Base-by-base conservation (phyloP, 176 grass and related monocot species). In the Oryza meridionalis region DNA sequence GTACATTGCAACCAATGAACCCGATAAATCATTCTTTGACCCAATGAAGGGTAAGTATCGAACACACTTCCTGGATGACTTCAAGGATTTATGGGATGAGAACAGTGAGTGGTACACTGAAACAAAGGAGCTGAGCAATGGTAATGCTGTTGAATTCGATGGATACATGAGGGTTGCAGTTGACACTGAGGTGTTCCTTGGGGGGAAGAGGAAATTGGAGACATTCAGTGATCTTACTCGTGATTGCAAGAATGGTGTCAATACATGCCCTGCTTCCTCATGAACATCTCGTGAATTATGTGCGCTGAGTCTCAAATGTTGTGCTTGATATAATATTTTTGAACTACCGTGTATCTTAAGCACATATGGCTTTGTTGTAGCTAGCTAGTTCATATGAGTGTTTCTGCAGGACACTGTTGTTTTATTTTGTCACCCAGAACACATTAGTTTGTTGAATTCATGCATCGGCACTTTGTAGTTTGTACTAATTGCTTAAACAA, bases 101-200 rank as follows among this genome's bases (percentile, higher is more conserved):
- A 93, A 90, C 29, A 95, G 89, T 31, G 91, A 98, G 45, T 98
- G 92, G 96, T 95, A 92, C 75, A 80, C 82, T 74, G 92, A 98
- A 90, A 93, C 96, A 2, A 93, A 95, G 87, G 90, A 83, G 76
- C 75, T 98, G 45, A 98, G 87, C 84, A 93, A 93, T 65, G 96
- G 87, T 5, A 82, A 90, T 11, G 50, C 91, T 43, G 92, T 95
- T 42, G 91, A 95, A 62, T 98, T 98, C 29, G 96, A 98, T 88
- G 92, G 92, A 6, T 98, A 98, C 72, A 95, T 98, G 96, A 98
- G 96, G 81, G 73, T 92, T 29, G 90, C 94, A 88, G 91, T 98
- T 6, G 95, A 98, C 51, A 98, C 91, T 11, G 95, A 98, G 80
- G 92, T 98, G 27, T 95, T 95, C 87, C 62, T 98, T 68, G 90